Base-by-base conservation (phyloP, 352 stramenopile species). In the Phytophthora sansomeana region DNA sequence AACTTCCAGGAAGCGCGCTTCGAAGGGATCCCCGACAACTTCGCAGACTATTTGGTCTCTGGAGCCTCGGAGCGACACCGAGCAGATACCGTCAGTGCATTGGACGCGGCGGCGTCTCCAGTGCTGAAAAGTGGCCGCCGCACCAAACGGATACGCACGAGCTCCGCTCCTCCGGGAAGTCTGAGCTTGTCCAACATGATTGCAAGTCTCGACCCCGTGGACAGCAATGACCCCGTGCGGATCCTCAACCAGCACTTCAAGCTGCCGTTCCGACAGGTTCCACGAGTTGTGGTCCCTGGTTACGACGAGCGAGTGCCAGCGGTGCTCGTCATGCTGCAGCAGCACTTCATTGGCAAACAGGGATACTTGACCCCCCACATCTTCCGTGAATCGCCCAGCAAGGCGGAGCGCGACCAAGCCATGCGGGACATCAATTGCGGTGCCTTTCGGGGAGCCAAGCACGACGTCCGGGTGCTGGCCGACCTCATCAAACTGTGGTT, bases 401-500 rank as follows among this genome's bases (percentile, higher is more conserved):
- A 96, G 55, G 75, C 75, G n/a, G 88, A 96, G 17, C 91, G 91
- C 19, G 83, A 96, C 48, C 75, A 80, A 55, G 87, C 89, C 17
- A 95, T 96, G 81, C 44, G 63, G 6, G 83, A 94, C 51, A 93
- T 97, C 66, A 95, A 97, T 58, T 80, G 81, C 13, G 89, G 88
- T 13, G 82, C 77, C 38, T 95, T 95, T 55, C 65, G 57, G 30
- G 89, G 86, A 29, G 78, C 70, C 1, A 68, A 66, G 17, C 73
- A 86, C 29, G 89, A 97, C 44, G 83, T 96, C 43, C 85, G 92
- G 26, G 86, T 97, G 43, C 66, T 96, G 8, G 91, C 87, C 0
- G 92, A 97, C 62, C 72, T 97, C 3, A 90, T 97, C 71, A 97
- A 97, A 63, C 63, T 96, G 39, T 97, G 85, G 83, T 97, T 97